A percentile compares a stretch with the other conserved stretches of the same genome.
phyloP scores from a whole-genome alignment of 257 asterid species.

The Solanum gracilifrons region DNA sequence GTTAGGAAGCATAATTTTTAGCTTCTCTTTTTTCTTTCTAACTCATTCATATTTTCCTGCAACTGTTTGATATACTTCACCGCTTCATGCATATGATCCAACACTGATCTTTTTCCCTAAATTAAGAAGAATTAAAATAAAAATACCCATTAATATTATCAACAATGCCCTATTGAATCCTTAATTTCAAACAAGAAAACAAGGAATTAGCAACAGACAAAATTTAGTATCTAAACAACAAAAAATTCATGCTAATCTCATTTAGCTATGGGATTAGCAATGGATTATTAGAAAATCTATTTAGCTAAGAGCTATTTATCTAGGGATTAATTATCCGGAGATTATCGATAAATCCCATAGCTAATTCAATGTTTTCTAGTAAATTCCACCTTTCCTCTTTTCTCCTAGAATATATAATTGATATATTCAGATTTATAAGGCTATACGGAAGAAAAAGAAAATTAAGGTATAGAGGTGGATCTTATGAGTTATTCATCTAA shows the following conservation, averaged over 20 bases:
- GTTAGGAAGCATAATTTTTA: not conserved
- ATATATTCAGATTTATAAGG: not conserved
- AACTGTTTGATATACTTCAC: constrained; percentile 28
- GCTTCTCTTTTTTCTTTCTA: constrained; percentile 12
- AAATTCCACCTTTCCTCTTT: not conserved
- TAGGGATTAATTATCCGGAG: not conserved
- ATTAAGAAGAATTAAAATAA: not conserved
- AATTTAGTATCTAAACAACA: not conserved
- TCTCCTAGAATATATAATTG: not conserved
- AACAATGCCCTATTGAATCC: not conserved
- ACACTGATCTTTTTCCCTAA: constrained; percentile 43
- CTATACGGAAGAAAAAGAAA: too few species aligned
- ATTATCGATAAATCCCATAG: not conserved
- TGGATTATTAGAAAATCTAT: not conserved
- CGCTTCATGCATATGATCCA: constrained; percentile 34
- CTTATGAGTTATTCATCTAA: not conserved
- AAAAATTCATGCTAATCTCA: not conserved
- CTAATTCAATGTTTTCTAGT: not conserved
- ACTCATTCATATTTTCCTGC: constrained; percentile 22
- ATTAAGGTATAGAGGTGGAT: not conserved
- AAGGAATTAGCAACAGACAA: not conserved
- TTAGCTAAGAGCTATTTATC: not conserved
- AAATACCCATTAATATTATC: not conserved
- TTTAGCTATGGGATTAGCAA: not conserved
- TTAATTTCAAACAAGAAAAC: not conserved